Evolutionary conservation across 2,329 filamentous ascomycete species (phyloP), one percentile per base, ranked within the genome.

Genomic region (Apiospora pterosperma): DNA sequence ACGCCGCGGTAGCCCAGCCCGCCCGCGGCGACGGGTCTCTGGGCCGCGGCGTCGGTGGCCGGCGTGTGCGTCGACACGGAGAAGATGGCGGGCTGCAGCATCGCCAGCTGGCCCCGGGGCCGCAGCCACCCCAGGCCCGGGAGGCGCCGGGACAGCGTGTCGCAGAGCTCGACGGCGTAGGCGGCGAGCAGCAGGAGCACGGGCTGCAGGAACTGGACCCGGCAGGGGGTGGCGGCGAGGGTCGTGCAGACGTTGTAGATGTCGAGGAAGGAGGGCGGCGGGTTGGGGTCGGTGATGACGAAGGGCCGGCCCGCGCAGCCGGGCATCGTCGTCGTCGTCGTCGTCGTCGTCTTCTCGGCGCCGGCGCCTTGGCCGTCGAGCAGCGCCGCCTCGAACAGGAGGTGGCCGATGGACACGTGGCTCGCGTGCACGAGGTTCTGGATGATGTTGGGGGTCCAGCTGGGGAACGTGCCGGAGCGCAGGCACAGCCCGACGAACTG

Each of bases 391-490:
- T 87, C 84, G 71, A 84, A 83, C 28, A 80, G 75, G 4, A 87
- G 76, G 68, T 88, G 84, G 5, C 80, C 84, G 21, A 86, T 74
- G 11, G 84, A 82, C 65, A 85, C 81, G 72, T 88, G 86, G 63
- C 81, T 79, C 5, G 77, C 78, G 66, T 81, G 77, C 59, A 84
- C 80, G 69, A 82, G 84, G 71, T 80, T 82, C 69, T 86, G 83
- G 31, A 84, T 16, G 34, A 81, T 74, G 19, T 79, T 76, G 5
- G 72, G 69, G 31, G 80, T 76, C 78, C 82, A 85, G 55, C 78
- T 81, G 3, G 78, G 77, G 44, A 76, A 71, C 12, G 72, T 75
- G 31, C 78, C 74, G 19, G 70, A 66, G n/a, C 70, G 74, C 16
- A 85, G 70, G 62, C 80, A 77, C 6, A 72, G 63, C 3, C 77